Base-by-base conservation (phyloP, 1,284 basidiomycete species). In the Ustilago xerochloae region DNA sequence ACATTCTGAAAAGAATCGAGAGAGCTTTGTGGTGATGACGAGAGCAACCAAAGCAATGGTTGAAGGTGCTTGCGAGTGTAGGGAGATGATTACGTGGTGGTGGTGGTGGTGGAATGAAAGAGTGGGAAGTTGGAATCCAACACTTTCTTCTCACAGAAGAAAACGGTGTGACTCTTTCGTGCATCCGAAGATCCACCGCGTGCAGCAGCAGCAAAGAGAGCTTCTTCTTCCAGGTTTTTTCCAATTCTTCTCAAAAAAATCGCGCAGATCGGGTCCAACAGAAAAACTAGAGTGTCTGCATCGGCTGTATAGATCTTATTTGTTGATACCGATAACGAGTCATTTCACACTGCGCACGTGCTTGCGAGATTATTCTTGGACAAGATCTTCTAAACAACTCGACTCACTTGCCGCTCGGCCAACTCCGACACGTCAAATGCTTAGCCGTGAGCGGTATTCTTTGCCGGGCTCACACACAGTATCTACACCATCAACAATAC, bases 161-260 rank as follows among this genome's bases (percentile, higher is more conserved):
- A 20, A 18, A 20, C 18, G 1, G 10, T 3, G 18, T 39, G 38
- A 53, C 36, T 32, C 39, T 54, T 39, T 50, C 39, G 35, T 52
- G 49, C 61, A 51, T 53, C 47, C 52, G 56, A 65, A 65, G 63
- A 65, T 65, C 56, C 57, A 57, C 56, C 55, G 46, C n/a, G n/a
- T n/a, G n/a, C n/a, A n/a, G n/a, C n/a, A n/a, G n/a, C n/a, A n/a
- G n/a, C n/a, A n/a, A n/a, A n/a, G n/a, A n/a, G n/a, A n/a, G n/a
- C n/a, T n/a, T n/a, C n/a, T n/a, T n/a, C n/a, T n/a, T n/a, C n/a
- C n/a, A n/a, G n/a, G n/a, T n/a, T 46, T 33, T 43, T 47, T 41
- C 12, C 24, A 39, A 30, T 63, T 57, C 61, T 63, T 63, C 61
- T 56, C 24, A 46, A 62, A 10, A 10, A 22, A 18, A 15, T 36